Conservation (phyloP, 2,329 filamentous ascomycete genomes). For the Pseudogymnoascus sp. region DNA sequence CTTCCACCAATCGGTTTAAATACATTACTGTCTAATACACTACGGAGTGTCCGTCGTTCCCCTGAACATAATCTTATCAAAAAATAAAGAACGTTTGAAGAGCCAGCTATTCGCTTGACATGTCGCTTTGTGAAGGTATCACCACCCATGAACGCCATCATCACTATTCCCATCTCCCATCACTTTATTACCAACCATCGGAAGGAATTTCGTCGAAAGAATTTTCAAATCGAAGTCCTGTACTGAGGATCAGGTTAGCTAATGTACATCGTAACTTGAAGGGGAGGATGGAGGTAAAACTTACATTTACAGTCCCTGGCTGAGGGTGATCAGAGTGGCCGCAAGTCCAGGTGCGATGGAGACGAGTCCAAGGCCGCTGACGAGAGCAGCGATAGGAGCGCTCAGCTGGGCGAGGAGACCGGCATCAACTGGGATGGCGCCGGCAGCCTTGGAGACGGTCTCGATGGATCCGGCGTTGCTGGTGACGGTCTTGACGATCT, state of each 20-base stretch:
- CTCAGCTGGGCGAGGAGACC: neutral
- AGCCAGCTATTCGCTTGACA: neutral
- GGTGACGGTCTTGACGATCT: neutral
- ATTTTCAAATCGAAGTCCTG: neutral
- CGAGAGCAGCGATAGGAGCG: neutral
- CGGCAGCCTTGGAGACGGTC: neutral
- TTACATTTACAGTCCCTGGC: neutral
- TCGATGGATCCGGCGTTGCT: neutral
- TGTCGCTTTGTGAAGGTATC: slow-evolving; percentile 7
- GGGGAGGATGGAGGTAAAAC: neutral
- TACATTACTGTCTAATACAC: neutral
- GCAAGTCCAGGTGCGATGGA: neutral
- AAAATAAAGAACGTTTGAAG: neutral
- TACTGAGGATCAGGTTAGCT: neutral
- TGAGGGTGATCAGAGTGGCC: neutral
- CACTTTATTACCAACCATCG: neutral
- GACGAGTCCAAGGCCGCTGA: neutral
- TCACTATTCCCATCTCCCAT: neutral
- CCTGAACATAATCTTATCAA: neutral
- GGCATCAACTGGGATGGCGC: neutral
- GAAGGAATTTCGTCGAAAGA: neutral
- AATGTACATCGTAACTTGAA: neutral
- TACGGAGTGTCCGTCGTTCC: neutral
- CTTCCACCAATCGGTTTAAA: slow-evolving; percentile 3
- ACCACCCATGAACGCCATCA: neutral